These are phyloP conservation scores for Chaetomiaceae sp. DNA, from an alignment of 2,329 filamentous ascomycete genomes.

Conservation along the genomic window DNA sequence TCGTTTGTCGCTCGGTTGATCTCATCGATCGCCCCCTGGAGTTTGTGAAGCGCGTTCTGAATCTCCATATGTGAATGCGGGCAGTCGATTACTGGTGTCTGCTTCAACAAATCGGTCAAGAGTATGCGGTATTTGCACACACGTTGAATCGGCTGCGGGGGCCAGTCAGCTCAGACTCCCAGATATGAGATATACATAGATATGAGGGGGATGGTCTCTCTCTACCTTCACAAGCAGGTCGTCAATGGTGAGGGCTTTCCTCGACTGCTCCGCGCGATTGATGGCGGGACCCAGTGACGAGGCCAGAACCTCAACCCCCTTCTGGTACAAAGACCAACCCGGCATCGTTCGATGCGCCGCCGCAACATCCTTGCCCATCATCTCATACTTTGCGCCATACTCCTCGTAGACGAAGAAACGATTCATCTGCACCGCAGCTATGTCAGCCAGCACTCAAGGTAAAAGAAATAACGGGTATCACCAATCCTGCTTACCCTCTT, in stretches of 20 bases:
- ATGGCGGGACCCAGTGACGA: slow-evolving; percentile 69
- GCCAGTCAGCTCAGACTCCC: slow-evolving; percentile 1
- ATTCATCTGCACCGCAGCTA: slow-evolving; percentile 54
- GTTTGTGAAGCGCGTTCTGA: slow-evolving; percentile 63
- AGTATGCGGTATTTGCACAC: slow-evolving; percentile 87
- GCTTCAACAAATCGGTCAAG: slow-evolving; percentile 75
- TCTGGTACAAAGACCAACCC: slow-evolving; percentile 75
- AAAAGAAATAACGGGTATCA: neutral
- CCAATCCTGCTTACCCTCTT: slow-evolving; percentile 44
- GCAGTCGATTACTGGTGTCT: slow-evolving; percentile 80
- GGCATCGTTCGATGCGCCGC: slow-evolving; percentile 62
- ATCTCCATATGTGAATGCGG: slow-evolving; percentile 77
- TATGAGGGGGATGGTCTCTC: neutral
- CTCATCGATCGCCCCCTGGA: slow-evolving; percentile 70
- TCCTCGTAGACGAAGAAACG: slow-evolving; percentile 86
- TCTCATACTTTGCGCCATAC: slow-evolving; percentile 84
- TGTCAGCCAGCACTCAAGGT: neutral
- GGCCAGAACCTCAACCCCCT: slow-evolving; percentile 77
- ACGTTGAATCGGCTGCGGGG: slow-evolving; percentile 76
- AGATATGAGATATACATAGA: no score
- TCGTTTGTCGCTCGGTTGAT: slow-evolving; percentile 85
- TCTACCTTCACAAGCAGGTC: slow-evolving; percentile 86
- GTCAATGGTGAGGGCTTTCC: slow-evolving; percentile 73
- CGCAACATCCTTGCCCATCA: slow-evolving; percentile 74
- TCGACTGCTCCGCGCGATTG: slow-evolving; percentile 55